phyloP scores from a whole-genome alignment of 2,329 filamentous ascomycete genomes.

The Alternaria arborescens region DNA sequence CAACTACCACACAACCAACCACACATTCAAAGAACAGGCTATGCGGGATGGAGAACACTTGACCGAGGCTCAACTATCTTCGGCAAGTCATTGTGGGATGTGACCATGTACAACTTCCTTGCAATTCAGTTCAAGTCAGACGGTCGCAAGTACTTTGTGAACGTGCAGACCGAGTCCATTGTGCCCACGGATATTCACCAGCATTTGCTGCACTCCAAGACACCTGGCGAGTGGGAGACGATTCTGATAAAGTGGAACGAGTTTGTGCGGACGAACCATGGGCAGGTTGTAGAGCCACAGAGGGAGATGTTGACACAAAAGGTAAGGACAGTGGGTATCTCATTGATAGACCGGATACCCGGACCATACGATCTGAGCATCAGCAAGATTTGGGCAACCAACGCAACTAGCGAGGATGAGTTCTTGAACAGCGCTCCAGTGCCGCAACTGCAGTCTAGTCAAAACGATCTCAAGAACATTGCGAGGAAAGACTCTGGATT shows the following conservation, averaged over 20 bases:
- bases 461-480: conserved; percentile 29
- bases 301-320: conserved; percentile 87
- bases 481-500: conserved; percentile 25
- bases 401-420: conserved; percentile 59
- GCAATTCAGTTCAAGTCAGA: conserved; percentile 90
- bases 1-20: conserved; percentile 78
- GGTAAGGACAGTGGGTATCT: conserved; percentile 84
- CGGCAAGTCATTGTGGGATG: conserved; percentile 84
- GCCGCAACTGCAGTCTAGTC: conserved; percentile 29
- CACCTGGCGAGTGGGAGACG: conserved; percentile 91
- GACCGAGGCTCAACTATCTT: conserved; percentile 83
- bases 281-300: conserved; percentile 91
- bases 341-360: conserved; percentile 85
- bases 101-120: conserved; percentile 87
- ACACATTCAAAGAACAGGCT: conserved; percentile 81
- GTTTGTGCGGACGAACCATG: conserved; percentile 94
- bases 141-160: conserved; percentile 90
- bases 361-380: conserved; percentile 89
- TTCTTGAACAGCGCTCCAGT: conserved; percentile 38
- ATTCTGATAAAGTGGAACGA: conserved; percentile 89
- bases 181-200: conserved; percentile 96
- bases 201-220: conserved; percentile 82
- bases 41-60: conserved; percentile 86
- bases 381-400: conserved; percentile 90
- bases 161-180: conserved; percentile 92